Conservation (phyloP, 83 land plant genomes). For the Larix sibirica region DNA sequence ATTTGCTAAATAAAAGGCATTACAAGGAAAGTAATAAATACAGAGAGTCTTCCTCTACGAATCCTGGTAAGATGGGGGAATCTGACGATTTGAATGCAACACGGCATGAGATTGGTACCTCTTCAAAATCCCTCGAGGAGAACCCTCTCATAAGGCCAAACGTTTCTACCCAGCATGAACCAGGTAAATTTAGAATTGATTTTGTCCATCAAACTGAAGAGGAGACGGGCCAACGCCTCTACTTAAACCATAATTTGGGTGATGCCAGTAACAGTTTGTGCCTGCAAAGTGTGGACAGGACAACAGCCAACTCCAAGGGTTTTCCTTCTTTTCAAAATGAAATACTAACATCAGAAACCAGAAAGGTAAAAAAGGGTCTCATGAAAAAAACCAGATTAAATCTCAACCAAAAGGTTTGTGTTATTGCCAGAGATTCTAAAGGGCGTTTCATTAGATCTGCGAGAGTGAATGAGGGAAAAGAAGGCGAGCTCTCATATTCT, state of each 20-base stretch:
- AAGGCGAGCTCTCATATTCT: not conserved
- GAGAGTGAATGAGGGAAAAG: not conserved
- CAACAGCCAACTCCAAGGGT: not conserved
- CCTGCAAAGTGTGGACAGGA: not conserved
- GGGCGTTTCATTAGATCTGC: conserved; percentile 7
- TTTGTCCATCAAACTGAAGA: not conserved
- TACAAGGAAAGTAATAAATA: too few relatives aligned
- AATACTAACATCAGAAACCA: not conserved
- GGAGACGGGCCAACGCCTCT: not conserved
- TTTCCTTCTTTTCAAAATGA: not conserved
- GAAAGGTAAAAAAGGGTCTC: not conserved
- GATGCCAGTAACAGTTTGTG: not conserved
- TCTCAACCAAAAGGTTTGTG: not conserved
- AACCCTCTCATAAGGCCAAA: not conserved
- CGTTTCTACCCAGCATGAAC: not conserved
- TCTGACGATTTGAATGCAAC: not conserved
- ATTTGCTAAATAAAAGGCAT: too few relatives aligned
- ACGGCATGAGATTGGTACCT: not conserved
- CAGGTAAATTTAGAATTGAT: not conserved
- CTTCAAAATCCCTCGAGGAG: not conserved
- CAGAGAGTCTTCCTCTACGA: too few relatives aligned
- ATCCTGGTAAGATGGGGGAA: not conserved
- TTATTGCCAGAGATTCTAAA: conserved; percentile 2
- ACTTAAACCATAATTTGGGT: not conserved
- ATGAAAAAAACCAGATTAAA: too few relatives aligned